Base-by-base conservation (phyloP, 306 rosid genomes). In the Fagus crenata region DNA sequence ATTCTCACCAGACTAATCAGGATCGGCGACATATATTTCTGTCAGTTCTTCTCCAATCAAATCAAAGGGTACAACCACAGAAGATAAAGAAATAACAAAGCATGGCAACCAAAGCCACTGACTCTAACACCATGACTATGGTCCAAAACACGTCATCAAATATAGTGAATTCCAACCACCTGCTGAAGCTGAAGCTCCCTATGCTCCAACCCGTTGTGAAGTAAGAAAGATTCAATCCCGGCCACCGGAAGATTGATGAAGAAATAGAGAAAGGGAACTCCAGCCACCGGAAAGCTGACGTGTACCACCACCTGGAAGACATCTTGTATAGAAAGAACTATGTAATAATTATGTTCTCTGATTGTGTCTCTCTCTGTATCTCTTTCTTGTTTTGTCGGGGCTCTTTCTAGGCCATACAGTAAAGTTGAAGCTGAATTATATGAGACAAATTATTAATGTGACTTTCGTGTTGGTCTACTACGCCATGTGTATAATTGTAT, bases 31-130 rank as follows among this genome's bases (percentile, higher is more conserved):
- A 22, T 22, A 22, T 22, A 22, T 22, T 22, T 22, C 28, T 22
- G 28, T 22, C 28, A 22, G 28, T 22, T 22, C 28, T 22, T 22
- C 28, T 22, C 28, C 28, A 22, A 22, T 22, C 28, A 22, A 43
- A 59, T 86, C 81, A 88, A 74, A 88, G 80, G 8, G 91, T 88
- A 76, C 89, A 88, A 33, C 91, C 91, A 53, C 91, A 88, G 68
- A 82, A 88, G 37, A 88, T n/a, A 67, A 85, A 85, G 83, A 85
- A 88, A 81, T 61, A 88, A 81, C 88, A 88, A 64, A 88, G 84
- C 89, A 85, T 74, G 63, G 85, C 35, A n/a, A 79, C 43, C 85
- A 88, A 78, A 75, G 77, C 89, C 6, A 88, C 54, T 11, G 91
- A 85, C 79, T 88, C 91, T 5, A 83, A 72, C 35, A 81, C 53